phyloP scores from a whole-genome alignment of 345 rosid species.

The Salix exigua region DNA sequence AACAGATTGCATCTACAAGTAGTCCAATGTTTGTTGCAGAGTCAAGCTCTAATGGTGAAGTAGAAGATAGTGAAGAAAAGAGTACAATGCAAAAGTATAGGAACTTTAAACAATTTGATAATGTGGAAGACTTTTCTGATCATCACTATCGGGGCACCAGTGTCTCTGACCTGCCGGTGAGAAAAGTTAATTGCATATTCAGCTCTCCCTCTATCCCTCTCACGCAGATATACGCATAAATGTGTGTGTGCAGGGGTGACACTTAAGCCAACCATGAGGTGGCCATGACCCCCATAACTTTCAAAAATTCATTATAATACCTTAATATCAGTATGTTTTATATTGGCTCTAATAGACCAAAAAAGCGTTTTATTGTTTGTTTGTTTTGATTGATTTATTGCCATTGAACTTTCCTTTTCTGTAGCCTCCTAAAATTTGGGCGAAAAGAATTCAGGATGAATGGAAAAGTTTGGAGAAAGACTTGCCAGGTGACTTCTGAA shows the following conservation, averaged over 20 bases:
- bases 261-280: too few species aligned
- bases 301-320: too few species aligned
- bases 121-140: conserved; percentile 50
- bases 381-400: neutral
- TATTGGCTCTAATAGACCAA: too few species aligned
- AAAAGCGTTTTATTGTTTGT: too few species aligned
- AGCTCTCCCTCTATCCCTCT: neutral
- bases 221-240: too few species aligned
- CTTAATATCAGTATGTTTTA: too few species aligned
- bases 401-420: neutral
- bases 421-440: conserved; percentile 46
- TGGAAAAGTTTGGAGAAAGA: conserved; percentile 50
- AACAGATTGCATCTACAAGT: conserved; percentile 19
- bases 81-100: conserved; percentile 13
- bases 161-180: conserved; percentile 21
- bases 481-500: conserved; percentile 43
- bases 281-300: too few species aligned
- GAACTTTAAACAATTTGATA: conserved; percentile 44
- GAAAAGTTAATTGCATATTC: conserved; percentile 1
- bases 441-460: conserved; percentile 47
- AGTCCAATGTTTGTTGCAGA: conserved; percentile 23
- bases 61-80: conserved; percentile 14
- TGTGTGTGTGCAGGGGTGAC: too few species aligned
- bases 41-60: conserved; percentile 27
- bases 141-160: conserved; percentile 37